Evolutionary conservation across 306 rosid species (phyloP).

Genomic region (Ziziphus jujuba): DNA sequence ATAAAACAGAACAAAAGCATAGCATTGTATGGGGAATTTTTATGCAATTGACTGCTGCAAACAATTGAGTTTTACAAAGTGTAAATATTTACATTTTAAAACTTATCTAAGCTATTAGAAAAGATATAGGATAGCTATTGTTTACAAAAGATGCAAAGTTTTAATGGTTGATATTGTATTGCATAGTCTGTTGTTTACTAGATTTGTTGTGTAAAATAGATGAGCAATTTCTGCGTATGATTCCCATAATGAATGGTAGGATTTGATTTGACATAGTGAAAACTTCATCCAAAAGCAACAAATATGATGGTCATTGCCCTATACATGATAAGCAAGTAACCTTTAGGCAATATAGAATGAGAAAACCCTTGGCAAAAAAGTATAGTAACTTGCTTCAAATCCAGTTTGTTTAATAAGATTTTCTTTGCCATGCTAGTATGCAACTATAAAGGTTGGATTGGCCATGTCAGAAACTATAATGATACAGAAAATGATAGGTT

Average conservation of each 20-base stretch:
- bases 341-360: neutral
- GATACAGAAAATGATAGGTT: slow-evolving; percentile 16
- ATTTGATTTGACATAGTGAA: slow-evolving; percentile 75
- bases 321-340: neutral
- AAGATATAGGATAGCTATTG: neutral
- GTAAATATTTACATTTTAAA: no score
- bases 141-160: neutral
- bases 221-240: neutral
- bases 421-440: no score
- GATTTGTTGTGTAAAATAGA: neutral
- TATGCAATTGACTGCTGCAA: slow-evolving; percentile 2
- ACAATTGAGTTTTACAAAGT: no score
- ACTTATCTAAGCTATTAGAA: neutral
- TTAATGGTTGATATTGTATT: neutral
- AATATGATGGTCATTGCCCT: slow-evolving; percentile 95
- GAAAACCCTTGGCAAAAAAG: neutral
- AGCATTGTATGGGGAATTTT: neutral
- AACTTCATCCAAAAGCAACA: slow-evolving; percentile 88
- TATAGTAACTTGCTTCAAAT: no score
- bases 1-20: neutral
- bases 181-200: neutral
- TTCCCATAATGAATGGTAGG: slow-evolving; percentile 42
- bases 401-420: no score
- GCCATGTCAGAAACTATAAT: slow-evolving; percentile 12
- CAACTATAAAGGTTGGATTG: no score